A percentile compares a stretch with the other conserved stretches of the same genome.
Conservation (phyloP, 305 asterid genomes). For the Solanum hybrid region DNA sequence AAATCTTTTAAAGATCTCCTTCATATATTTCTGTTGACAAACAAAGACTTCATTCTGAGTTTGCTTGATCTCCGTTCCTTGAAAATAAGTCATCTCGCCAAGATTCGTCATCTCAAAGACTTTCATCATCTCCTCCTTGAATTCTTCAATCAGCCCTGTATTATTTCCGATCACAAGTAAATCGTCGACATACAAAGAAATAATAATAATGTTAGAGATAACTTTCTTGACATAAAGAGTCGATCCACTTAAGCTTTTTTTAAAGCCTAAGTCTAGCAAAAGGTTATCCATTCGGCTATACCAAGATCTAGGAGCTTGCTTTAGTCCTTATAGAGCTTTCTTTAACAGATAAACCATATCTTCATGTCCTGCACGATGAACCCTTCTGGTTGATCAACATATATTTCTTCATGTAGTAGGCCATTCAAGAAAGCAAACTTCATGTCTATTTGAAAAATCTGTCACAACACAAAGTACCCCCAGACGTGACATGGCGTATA, state of each 20-base stretch:
- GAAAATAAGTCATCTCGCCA: neutral
- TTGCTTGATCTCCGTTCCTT: neutral
- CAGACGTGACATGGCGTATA: neutral
- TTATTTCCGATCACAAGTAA: neutral
- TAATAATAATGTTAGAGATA: neutral
- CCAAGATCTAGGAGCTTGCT: neutral
- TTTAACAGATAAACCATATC: neutral
- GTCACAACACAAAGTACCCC: neutral
- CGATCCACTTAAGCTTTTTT: neutral
- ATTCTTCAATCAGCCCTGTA: neutral
- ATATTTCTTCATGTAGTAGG: neutral
- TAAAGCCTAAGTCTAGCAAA: neutral
- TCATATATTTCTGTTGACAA: neutral
- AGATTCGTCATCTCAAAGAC: neutral
- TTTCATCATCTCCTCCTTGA: neutral
- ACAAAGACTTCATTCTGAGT: neutral
- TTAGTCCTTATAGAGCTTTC: neutral
- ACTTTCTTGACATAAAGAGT: neutral
- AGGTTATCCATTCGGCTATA: neutral
- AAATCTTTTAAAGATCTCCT: neutral
- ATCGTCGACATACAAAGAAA: neutral
- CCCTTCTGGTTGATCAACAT: neutral
- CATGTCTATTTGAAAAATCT: neutral
- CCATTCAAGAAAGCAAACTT: neutral
- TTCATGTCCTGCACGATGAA: neutral